Conservation (phyloP, 2,329 filamentous ascomycete species). For the Capronia coronata region DNA sequence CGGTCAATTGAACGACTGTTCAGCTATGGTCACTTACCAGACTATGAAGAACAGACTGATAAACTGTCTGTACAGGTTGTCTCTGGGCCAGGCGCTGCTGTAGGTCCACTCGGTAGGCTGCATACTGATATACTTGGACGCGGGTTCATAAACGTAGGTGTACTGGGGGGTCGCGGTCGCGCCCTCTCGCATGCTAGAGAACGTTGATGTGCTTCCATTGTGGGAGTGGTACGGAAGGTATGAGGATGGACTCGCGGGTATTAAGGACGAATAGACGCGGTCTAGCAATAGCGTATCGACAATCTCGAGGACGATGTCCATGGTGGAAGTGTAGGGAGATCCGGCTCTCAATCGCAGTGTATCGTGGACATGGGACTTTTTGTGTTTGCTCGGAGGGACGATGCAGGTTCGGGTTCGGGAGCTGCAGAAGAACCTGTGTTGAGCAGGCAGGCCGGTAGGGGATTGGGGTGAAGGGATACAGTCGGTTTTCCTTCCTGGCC, state of each 20-base stretch:
- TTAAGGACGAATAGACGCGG: constrained; percentile 63
- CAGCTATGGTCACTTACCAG: constrained; percentile 55
- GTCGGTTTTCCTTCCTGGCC: background rate
- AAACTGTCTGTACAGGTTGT: constrained; percentile 69
- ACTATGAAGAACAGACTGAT: constrained; percentile 75
- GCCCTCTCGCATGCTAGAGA: constrained; percentile 42
- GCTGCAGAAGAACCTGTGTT: background rate
- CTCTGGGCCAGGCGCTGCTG: constrained; percentile 67
- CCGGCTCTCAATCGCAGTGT: background rate
- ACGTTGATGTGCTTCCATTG: constrained; percentile 51
- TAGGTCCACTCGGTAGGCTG: constrained; percentile 71
- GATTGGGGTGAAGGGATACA: background rate
- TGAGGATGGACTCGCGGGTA: constrained; percentile 55
- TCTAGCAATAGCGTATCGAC: constrained; percentile 78
- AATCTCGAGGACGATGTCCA: constrained; percentile 89
- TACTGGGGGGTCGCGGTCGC: constrained; percentile 46
- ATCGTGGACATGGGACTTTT: background rate
- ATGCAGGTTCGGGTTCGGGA: background rate
- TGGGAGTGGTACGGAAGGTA: constrained; percentile 48
- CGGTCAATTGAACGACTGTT: background rate
- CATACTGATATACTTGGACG: constrained; percentile 63
- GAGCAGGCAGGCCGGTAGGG: background rate
- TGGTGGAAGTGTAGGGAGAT: constrained; percentile 40
- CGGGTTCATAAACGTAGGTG: constrained; percentile 57
- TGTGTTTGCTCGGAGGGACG: background rate